Evolutionary conservation across 192 early-diverging fungal genomes (phyloP), one percentile per base, ranked within the genome.

Genomic region (Linnemannia zychae): DNA sequence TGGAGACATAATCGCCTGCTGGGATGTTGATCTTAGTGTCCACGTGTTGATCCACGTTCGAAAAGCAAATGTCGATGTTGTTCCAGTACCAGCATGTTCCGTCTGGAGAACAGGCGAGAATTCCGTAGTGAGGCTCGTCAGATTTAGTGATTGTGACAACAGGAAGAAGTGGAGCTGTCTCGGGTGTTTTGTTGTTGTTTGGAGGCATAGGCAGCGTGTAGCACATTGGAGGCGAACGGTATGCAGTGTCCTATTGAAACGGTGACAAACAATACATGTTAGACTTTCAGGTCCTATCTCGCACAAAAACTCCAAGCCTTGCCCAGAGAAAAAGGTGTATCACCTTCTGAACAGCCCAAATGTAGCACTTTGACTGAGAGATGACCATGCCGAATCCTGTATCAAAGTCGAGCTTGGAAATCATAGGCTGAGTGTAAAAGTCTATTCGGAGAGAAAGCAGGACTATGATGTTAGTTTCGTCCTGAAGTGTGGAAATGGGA

Each of bases 321-420:
- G 36, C 47, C 4, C 16, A 12, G n/a, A 31, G 46, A 18, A 13
- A n/a, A 34, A 18, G 5, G 28, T 16, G 18, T 47, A 57, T 0
- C 72, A 85, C 83, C 83, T 85, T 85, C 34, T 85, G 83, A 13
- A 76, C 83, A 18, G 77, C 83, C 83, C 83, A 85, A 47, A 85
- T 85, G 48, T 85, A 85, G 20, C 83, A 85, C 28, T 66, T 85
- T 24, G 50, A 53, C 46, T 85, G 73, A 18, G 83, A 79, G 13
- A 79, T 48, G 11, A 79, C 78, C 63, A 85, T 79, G 18, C 77
- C 83, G 36, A 79, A 76, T 48, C 77, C 83, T 4, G 77, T 53
- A 60, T 85, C 83, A n/a, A 85, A 40, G 50, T 85, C 83, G 22
- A 85, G n/a, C 33, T 85, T 85, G 60, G 83, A 57, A 7, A 40